Conservation (phyloP, 305 asterid species). For the Fraxinus baroniana region DNA sequence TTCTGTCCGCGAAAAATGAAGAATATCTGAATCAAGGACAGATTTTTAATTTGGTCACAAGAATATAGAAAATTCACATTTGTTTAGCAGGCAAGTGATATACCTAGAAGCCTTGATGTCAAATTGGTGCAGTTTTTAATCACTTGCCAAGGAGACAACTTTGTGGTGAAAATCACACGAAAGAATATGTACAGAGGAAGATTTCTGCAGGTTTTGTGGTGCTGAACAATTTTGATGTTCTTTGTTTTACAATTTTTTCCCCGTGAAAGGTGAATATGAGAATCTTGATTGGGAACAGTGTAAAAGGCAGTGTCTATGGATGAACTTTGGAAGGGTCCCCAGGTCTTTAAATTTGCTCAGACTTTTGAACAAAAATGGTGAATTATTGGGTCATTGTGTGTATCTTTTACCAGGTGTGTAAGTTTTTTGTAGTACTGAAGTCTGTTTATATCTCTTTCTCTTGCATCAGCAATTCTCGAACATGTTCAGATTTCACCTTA, state of each 20-base stretch:
- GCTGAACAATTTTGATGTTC: background rate
- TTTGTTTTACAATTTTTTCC: background rate
- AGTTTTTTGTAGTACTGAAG: background rate
- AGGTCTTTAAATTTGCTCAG: background rate
- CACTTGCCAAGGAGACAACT: slow-evolving; percentile 28
- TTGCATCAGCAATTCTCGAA: background rate
- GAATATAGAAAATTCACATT: slow-evolving; percentile 3
- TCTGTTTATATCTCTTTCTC: background rate
- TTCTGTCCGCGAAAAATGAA: background rate
- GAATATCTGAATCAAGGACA: background rate
- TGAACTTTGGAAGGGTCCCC: slow-evolving; percentile 16
- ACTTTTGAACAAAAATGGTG: background rate
- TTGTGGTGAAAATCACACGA: slow-evolving; percentile 2
- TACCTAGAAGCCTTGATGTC: slow-evolving; percentile 11
- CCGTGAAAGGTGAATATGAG: slow-evolving; percentile 14
- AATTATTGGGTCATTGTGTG: background rate
- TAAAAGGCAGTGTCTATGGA: slow-evolving; percentile 9
- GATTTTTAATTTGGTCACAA: background rate
- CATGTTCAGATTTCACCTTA: background rate
- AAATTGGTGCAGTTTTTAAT: slow-evolving; percentile 29
- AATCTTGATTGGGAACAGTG: slow-evolving; percentile 12
- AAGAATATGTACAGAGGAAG: slow-evolving; percentile 13
- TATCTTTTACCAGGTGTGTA: background rate
- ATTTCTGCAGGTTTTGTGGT: background rate
- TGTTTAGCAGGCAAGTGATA: slow-evolving; percentile 2